Percentiles rank a stretch among this genome's conserved stretches.
Evolutionary conservation across 305 asterid species (phyloP).

Genomic region (Solanum aculeatissimum): DNA sequence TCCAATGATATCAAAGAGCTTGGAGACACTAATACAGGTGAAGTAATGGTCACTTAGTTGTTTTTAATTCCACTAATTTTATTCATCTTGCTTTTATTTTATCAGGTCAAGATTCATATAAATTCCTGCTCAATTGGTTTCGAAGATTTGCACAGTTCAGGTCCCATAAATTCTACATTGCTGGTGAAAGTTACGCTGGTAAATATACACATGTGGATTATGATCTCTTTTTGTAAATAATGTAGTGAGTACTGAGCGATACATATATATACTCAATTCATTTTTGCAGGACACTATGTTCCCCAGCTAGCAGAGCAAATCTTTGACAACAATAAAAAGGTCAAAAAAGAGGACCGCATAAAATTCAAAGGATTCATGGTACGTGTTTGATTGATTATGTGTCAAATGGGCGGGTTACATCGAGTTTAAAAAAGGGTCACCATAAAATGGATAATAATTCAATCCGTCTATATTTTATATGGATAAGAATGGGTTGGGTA

Average conservation of each 20-base stretch:
- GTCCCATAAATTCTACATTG: constrained; percentile 64
- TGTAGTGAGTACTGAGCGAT: background rate
- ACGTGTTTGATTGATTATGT: background rate
- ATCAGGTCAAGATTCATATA: constrained; percentile 67
- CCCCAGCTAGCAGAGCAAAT: constrained; percentile 75
- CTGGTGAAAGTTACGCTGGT: constrained; percentile 95
- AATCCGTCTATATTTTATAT: too few relatives aligned
- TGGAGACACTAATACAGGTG: constrained; percentile 58
- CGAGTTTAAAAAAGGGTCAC: too few relatives aligned
- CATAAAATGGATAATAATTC: too few relatives aligned
- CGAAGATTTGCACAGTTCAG: constrained; percentile 70
- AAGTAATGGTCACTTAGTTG: background rate
- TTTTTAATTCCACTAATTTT: background rate
- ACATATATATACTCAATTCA: background rate
- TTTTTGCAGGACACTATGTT: constrained; percentile 69
- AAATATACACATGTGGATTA: background rate
- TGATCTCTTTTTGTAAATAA: background rate
- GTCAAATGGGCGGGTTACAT: too few relatives aligned
- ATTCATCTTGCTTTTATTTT: background rate
- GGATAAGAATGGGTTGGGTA: too few relatives aligned
- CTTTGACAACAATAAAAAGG: constrained; percentile 38
- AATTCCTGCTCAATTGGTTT: constrained; percentile 68
- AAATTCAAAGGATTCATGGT: constrained; percentile 83
- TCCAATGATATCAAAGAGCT: constrained; percentile 36
- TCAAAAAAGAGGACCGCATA: constrained; percentile 17